Percentiles rank a stretch among this genome's conserved stretches.
Evolutionary conservation across 139 green algal species (phyloP).

Genomic region (Coelastrella sp.): DNA sequence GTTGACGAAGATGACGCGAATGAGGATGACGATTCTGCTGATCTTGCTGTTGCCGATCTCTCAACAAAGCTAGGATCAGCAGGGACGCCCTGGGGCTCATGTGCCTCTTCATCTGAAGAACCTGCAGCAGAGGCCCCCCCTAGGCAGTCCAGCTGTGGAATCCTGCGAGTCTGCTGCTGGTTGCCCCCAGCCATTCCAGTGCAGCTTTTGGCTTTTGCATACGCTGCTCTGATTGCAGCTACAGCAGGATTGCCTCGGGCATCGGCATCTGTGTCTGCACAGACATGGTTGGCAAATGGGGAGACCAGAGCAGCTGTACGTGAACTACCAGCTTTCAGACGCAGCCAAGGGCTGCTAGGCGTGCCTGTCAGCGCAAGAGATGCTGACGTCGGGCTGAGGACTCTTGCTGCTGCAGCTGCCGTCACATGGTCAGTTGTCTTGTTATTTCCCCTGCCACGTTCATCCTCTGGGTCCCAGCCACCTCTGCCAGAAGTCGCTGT

Average conservation of each 20-base stretch:
- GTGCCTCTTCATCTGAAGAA: too few species aligned
- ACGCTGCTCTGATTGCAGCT: slow-evolving; percentile 3
- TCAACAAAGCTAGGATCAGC: too few species aligned
- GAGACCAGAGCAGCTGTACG: not conserved
- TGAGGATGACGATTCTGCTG: too few species aligned
- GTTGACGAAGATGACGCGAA: too few species aligned
- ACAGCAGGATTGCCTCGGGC: not conserved
- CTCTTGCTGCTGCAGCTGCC: not conserved
- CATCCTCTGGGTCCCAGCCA: not conserved
- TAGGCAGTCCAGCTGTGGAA: too few species aligned
- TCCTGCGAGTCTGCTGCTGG: not conserved
- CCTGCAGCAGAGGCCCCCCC: too few species aligned
- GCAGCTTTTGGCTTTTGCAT: not conserved
- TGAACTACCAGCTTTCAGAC: not conserved
- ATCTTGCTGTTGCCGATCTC: too few species aligned
- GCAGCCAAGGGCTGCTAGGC: not conserved
- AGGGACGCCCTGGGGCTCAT: too few species aligned
- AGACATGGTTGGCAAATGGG: not conserved
- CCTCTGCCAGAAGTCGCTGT: not conserved
- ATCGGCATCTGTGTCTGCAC: not conserved
- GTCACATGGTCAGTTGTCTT: not conserved
- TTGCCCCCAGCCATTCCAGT: not conserved
- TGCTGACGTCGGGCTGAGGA: not conserved
- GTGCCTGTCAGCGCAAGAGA: not conserved
- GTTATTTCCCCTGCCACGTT: too few species aligned